A percentile compares a stretch with the other conserved stretches of the same genome.
Evolutionary conservation across 1,284 basidiomycete species (phyloP).

Genomic region (Irpex lacteus): DNA sequence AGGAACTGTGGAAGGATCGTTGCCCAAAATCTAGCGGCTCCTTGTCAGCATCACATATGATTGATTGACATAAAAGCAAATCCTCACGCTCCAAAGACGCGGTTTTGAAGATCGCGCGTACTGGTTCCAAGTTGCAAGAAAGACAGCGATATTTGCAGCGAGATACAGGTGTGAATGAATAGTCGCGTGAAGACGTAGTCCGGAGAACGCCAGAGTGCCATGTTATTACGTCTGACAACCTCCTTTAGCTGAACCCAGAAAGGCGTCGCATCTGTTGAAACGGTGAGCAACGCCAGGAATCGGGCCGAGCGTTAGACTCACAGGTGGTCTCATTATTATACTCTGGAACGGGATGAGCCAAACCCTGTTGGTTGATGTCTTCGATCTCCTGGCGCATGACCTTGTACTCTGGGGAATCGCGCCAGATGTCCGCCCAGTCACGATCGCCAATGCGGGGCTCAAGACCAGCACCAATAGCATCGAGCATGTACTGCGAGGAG

Average conservation of each 20-base stretch:
- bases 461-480: conserved; percentile 38
- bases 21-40: conserved; percentile 56
- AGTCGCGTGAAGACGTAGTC: conserved; percentile 84
- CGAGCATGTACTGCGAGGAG: conserved; percentile 33
- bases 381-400: conserved; percentile 32
- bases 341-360: conserved; percentile 19
- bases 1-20: conserved; percentile 73
- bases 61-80: neutral
- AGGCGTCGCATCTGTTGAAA: conserved; percentile 63
- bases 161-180: conserved; percentile 76
- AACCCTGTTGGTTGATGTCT: conserved; percentile 31
- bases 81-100: conserved; percentile 70
- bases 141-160: conserved; percentile 78
- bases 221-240: conserved; percentile 73
- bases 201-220: conserved; percentile 79
- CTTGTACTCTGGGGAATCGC: conserved; percentile 43
- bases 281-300: no score
- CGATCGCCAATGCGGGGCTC: conserved; percentile 51
- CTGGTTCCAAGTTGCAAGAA: conserved; percentile 78
- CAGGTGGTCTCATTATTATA: conserved; percentile 27
- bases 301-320: conserved; percentile 16
- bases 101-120: conserved; percentile 77
- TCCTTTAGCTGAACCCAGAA: conserved; percentile 78
- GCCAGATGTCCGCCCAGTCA: conserved; percentile 67
- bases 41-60: no score